Percentiles rank a stretch among this genome's conserved stretches.
Evolutionary conservation across 495 filamentous ascomycete genomes (phyloP).

Genomic region (Melanomma pulvis-pyrius): DNA sequence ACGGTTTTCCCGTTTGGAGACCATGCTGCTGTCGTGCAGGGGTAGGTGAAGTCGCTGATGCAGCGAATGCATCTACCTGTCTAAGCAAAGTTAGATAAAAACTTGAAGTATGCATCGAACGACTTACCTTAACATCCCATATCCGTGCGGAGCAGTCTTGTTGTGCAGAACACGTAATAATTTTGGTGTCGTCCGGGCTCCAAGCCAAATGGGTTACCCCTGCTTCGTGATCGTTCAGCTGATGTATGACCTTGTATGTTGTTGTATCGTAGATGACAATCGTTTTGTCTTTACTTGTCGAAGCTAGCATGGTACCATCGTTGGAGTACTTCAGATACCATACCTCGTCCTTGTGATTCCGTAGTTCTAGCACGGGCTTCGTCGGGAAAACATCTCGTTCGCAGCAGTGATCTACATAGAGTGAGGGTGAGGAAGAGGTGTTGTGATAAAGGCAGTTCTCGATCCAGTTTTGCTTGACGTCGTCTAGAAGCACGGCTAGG

Average conservation of each 20-base stretch:
- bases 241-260: slow-evolving; percentile 66
- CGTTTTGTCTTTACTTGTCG: slow-evolving; percentile 71
- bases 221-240: slow-evolving; percentile 63
- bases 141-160: slow-evolving; percentile 73
- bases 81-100: slow-evolving; percentile 49
- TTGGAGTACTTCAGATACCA: slow-evolving; percentile 91
- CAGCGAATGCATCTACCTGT: slow-evolving; percentile 66
- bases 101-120: neutral
- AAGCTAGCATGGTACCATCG: slow-evolving; percentile 81
- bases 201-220: slow-evolving; percentile 78
- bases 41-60: slow-evolving; percentile 71
- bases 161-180: slow-evolving; percentile 81
- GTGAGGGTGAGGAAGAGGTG: slow-evolving; percentile 71
- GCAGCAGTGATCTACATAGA: slow-evolving; percentile 88
- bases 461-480: slow-evolving; percentile 82
- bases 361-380: slow-evolving; percentile 65
- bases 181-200: slow-evolving; percentile 85
- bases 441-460: slow-evolving; percentile 87
- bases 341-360: slow-evolving; percentile 78
- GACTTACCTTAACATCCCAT: slow-evolving; percentile 75
- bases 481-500: slow-evolving; percentile 77
- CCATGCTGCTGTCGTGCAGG: slow-evolving; percentile 87
- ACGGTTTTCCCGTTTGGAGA: slow-evolving; percentile 75
- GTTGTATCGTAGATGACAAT: slow-evolving; percentile 83
- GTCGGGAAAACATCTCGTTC: slow-evolving; percentile 78